These are phyloP conservation scores for Tricholoma matsutake DNA, from an alignment of 768 basidiomycete genomes.

Conservation along the genomic window DNA sequence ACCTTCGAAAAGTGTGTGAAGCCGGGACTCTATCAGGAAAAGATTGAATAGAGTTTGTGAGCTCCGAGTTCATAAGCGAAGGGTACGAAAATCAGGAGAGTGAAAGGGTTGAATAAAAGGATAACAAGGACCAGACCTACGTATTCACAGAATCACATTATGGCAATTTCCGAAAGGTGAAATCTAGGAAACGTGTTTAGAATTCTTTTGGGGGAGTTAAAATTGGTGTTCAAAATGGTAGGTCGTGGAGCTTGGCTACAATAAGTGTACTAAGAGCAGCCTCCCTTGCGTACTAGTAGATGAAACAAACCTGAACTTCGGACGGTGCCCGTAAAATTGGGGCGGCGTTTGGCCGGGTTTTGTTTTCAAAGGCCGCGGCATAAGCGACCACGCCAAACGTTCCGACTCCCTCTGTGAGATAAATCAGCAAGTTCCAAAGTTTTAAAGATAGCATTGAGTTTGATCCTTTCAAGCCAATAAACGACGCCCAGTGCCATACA, in stretches of 20 bases:
- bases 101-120: conserved; percentile 1
- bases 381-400: too few relatives aligned
- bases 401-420: too few relatives aligned
- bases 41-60: not conserved
- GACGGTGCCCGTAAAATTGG: too few relatives aligned
- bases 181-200: not conserved
- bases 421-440: too few relatives aligned
- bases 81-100: not conserved
- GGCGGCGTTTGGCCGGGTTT: too few relatives aligned
- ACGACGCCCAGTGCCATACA: too few relatives aligned
- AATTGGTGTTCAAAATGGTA: not conserved
- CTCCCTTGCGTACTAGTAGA: too few relatives aligned
- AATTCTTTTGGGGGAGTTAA: not conserved
- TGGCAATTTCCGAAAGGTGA: not conserved
- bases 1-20: conserved; percentile 1
- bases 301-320: too few relatives aligned
- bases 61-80: not conserved
- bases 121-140: conserved; percentile 2
- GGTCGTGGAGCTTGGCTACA: not conserved
- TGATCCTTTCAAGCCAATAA: too few relatives aligned
- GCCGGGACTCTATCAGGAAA: not conserved
- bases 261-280: not conserved
- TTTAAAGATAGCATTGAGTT: too few relatives aligned
- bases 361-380: too few relatives aligned
- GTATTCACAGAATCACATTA: not conserved